These are phyloP conservation scores for Plectosphaerella plurivora DNA, from an alignment of 2,329 filamentous ascomycete species.

Conservation along the genomic window DNA sequence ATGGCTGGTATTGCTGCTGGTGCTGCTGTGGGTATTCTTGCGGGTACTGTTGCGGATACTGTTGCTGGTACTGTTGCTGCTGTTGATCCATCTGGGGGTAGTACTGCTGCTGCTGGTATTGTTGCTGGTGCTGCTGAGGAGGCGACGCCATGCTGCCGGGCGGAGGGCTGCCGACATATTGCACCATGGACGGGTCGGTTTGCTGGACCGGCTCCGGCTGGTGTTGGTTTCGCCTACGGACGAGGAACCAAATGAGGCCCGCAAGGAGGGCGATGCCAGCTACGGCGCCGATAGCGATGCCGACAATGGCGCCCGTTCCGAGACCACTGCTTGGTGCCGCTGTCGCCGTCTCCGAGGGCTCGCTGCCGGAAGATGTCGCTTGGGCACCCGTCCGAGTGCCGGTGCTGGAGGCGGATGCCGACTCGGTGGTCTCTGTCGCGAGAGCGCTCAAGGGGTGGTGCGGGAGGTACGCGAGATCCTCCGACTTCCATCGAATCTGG, in stretches of 20 bases:
- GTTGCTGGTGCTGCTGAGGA: background rate
- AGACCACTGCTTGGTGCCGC: background rate
- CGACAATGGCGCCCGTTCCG: background rate
- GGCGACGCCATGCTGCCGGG: background rate
- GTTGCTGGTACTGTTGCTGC: constrained; percentile 12
- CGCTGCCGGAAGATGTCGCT: background rate
- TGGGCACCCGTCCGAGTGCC: no score
- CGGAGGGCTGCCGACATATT: background rate
- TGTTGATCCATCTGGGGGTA: background rate
- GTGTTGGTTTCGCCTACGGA: background rate
- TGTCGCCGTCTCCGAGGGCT: background rate
- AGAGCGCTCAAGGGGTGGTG: background rate
- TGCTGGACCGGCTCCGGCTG: background rate
- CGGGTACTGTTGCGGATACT: constrained; percentile 10
- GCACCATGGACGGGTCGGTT: background rate
- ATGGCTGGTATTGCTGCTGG: constrained; percentile 8
- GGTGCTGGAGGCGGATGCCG: background rate
- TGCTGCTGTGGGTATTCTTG: constrained; percentile 12
- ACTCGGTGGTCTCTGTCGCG: background rate
- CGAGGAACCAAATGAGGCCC: background rate
- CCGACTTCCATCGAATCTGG: background rate
- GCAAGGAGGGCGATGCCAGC: background rate
- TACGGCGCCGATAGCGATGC: background rate
- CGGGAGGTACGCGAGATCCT: background rate
- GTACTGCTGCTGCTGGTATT: constrained; percentile 6